phyloP scores from a whole-genome alignment of 768 basidiomycete genomes.

The Mycena capillaripes region DNA sequence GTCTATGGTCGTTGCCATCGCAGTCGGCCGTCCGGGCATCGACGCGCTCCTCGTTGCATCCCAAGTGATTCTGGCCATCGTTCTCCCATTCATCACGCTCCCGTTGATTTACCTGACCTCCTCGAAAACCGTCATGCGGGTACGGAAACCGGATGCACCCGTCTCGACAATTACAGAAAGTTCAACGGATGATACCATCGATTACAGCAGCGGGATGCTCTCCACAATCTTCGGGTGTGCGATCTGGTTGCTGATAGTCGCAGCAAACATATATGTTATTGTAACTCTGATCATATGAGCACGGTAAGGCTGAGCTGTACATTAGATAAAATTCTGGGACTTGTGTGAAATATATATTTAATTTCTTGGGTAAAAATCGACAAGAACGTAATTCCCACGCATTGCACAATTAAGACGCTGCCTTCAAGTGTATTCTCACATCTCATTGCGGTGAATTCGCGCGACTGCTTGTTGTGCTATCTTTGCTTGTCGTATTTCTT shows the following conservation, averaged over 20 bases:
- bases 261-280: conserved; percentile 86
- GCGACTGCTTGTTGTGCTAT: no score
- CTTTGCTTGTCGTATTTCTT: no score
- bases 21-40: conserved; percentile 78
- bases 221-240: conserved; percentile 64
- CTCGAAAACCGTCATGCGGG: conserved; percentile 78
- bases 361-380: neutral
- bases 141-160: conserved; percentile 58
- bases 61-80: conserved; percentile 87
- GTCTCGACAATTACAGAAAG: conserved; percentile 32
- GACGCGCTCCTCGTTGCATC: conserved; percentile 84
- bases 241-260: conserved; percentile 76
- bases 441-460: no score
- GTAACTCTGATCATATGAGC: conserved; percentile 42
- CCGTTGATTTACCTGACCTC: conserved; percentile 86
- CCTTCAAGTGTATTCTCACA: no score
- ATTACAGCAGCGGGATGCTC: conserved; percentile 75
- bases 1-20: conserved; percentile 81
- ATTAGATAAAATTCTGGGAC: neutral
- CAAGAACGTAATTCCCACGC: no score
- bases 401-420: no score
- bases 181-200: conserved; percentile 55
- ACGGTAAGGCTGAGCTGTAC: neutral
- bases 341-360: neutral
- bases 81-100: conserved; percentile 88